Evolutionary conservation across 2,329 filamentous ascomycete species (phyloP), one percentile per base, ranked within the genome.

Genomic region (Aspergillus ibericus): DNA sequence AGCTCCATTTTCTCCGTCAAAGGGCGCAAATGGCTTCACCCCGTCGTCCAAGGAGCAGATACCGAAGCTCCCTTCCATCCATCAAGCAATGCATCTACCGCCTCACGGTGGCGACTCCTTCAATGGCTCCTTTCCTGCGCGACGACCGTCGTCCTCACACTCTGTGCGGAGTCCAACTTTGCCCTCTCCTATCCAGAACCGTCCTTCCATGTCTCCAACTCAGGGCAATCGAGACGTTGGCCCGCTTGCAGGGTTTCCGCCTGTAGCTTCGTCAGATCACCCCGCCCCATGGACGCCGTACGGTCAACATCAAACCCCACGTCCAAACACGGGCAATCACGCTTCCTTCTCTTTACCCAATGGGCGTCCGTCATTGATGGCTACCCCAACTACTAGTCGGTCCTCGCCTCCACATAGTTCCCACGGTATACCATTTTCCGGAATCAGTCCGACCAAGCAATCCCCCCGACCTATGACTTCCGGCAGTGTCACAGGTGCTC

Each of bases 221-320:
- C 68, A 83, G 72, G 73, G 82, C 56, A 73, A 83, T 68, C 68
- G 79, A 71, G 74, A 83, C 66, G 69, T 80, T 47, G 77, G 78
- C 4, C 77, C 75, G 52, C 69, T 80, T 46, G 78, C 77, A 18
- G 78, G 78, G 8, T 75, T 80, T 42, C 76, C 75, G n/a, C 66
- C 70, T 15, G 62, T 68, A 22, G 63, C 59, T 13, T 57, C 68
- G 8, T 62, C 68, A n/a, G 72, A 75, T 50, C 70, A 66, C 13
- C 56, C 69, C 4, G 55, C 64, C 7, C 66, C 73, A 9, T 70
- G 68, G 61, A 72, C 73, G 13, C 73, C 76, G 38, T 73, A 67
- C 50, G 68, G 71, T 47, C 71, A 63, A 50, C 67, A 71, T 52
- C 65, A 69, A 10, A 68, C 68, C 20, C 65, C 69, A 4, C 71